A percentile compares a stretch with the other conserved stretches of the same genome.
phyloP scores from a whole-genome alignment of 2,329 filamentous ascomycete species.

The Neopestalotiopsis sp. region DNA sequence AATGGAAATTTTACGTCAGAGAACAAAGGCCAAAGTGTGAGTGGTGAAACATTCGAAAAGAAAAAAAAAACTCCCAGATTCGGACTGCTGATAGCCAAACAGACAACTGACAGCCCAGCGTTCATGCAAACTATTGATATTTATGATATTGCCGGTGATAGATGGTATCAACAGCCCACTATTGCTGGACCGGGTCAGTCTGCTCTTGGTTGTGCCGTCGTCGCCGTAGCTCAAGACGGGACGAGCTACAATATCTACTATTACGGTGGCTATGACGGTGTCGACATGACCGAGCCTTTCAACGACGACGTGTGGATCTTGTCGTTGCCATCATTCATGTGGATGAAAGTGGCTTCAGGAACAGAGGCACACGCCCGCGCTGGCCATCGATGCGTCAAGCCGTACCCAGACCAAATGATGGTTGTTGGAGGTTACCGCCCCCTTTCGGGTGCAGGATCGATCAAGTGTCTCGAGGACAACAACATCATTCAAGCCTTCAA shows the following conservation, averaged over 20 bases:
- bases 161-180: conserved; percentile 74
- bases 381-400: conserved; percentile 76
- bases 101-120: conserved; percentile 68
- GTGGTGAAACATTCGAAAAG: conserved; percentile 21
- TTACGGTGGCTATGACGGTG: conserved; percentile 75
- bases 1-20: conserved; percentile 30
- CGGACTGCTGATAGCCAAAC: not conserved
- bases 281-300: conserved; percentile 44
- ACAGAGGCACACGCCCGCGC: conserved; percentile 60
- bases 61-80: not conserved
- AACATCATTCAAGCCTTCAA: conserved; percentile 71
- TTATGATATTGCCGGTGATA: conserved; percentile 73
- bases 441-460: conserved; percentile 24
- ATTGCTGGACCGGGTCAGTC: conserved; percentile 59
- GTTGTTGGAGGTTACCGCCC: conserved; percentile 70
- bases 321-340: conserved; percentile 80
- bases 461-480: conserved; percentile 54
- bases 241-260: conserved; percentile 85
- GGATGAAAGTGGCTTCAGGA: conserved; percentile 63
- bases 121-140: conserved; percentile 78
- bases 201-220: conserved; percentile 74
- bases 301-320: conserved; percentile 80
- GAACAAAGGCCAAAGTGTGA: conserved; percentile 45
- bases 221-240: conserved; percentile 71
- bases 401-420: conserved; percentile 82